Conservation (phyloP, 169 alveolate genomes). For the Theileria luwenshuni region DNA sequence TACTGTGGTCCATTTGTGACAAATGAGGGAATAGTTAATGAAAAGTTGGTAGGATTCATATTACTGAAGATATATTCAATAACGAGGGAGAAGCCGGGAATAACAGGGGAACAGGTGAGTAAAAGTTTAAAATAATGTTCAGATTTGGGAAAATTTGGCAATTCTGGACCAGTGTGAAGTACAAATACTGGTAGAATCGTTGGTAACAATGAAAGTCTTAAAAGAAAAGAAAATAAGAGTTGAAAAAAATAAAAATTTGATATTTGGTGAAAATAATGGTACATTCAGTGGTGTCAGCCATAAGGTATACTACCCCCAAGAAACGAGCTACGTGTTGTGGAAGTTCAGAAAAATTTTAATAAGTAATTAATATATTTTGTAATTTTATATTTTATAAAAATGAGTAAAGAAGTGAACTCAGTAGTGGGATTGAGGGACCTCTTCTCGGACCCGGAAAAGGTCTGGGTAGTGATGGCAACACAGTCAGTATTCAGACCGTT, state of each 20-base stretch:
- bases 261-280: neutral
- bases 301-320: conserved; percentile 25
- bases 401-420: conserved; percentile 4
- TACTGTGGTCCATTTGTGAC: conserved; percentile 30
- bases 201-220: conserved; percentile 31
- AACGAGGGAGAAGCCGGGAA: conserved; percentile 50
- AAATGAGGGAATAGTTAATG: conserved; percentile 48
- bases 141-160: conserved; percentile 65
- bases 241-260: neutral
- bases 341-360: conserved; percentile 33
- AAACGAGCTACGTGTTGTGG: conserved; percentile 24
- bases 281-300: conserved; percentile 10
- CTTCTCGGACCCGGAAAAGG: conserved; percentile 50
- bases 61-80: conserved; percentile 33
- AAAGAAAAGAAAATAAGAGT: conserved; percentile 5
- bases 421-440: conserved; percentile 37
- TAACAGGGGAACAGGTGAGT: conserved; percentile 56
- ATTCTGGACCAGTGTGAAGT: conserved; percentile 67
- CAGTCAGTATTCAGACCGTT: conserved; percentile 30
- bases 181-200: conserved; percentile 22
- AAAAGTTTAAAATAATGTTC: neutral
- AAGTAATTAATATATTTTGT: conserved; percentile 4
- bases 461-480: conserved; percentile 61
- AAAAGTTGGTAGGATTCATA: conserved; percentile 36
- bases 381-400: neutral